A percentile compares a stretch with the other conserved stretches of the same genome.
These are phyloP conservation scores for Ricinus communis DNA, from an alignment of 345 rosid genomes.

Conservation along the genomic window DNA sequence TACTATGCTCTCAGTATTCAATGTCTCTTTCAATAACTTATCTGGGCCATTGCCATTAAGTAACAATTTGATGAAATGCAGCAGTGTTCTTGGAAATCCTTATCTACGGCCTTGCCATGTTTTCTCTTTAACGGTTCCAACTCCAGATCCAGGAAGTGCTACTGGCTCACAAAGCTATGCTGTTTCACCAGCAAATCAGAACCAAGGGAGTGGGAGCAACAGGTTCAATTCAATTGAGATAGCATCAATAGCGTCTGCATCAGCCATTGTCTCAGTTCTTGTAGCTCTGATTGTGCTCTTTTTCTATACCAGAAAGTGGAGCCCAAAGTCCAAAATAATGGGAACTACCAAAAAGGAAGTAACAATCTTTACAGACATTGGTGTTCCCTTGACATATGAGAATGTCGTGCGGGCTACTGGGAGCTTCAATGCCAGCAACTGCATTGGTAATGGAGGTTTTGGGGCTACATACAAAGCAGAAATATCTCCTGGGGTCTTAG, in stretches of 20 bases:
- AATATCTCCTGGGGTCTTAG: slow-evolving; percentile 38
- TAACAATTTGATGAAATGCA: slow-evolving; percentile 42
- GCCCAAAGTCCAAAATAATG: slow-evolving; percentile 34
- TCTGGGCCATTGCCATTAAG: slow-evolving; percentile 57
- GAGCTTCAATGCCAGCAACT: slow-evolving; percentile 46
- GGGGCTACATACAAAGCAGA: slow-evolving; percentile 64
- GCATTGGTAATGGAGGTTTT: slow-evolving; percentile 65
- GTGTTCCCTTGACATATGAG: slow-evolving; percentile 45
- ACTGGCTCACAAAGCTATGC: slow-evolving; percentile 19
- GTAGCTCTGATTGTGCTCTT: slow-evolving; percentile 44
- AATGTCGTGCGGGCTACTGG: slow-evolving; percentile 57
- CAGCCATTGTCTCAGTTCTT: slow-evolving; percentile 57
- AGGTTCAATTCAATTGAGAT: slow-evolving; percentile 54
- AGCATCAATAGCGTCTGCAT: slow-evolving; percentile 61
- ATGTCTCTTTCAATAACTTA: slow-evolving; percentile 60
- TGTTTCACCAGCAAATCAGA: slow-evolving; percentile 22
- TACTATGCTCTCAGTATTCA: slow-evolving; percentile 45
- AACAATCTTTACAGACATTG: slow-evolving; percentile 44
- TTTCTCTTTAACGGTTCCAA: slow-evolving; percentile 38
- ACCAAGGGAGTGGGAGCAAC: slow-evolving; percentile 16
- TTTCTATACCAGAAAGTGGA: slow-evolving; percentile 45
- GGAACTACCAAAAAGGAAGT: slow-evolving; percentile 44
- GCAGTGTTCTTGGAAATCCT: slow-evolving; percentile 56
- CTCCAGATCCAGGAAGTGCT: slow-evolving; percentile 27
- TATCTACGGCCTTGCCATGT: slow-evolving; percentile 45